Evolutionary conservation across 1,284 basidiomycete genomes (phyloP).

Genomic region (Erythrobasidium hasegawianum): DNA sequence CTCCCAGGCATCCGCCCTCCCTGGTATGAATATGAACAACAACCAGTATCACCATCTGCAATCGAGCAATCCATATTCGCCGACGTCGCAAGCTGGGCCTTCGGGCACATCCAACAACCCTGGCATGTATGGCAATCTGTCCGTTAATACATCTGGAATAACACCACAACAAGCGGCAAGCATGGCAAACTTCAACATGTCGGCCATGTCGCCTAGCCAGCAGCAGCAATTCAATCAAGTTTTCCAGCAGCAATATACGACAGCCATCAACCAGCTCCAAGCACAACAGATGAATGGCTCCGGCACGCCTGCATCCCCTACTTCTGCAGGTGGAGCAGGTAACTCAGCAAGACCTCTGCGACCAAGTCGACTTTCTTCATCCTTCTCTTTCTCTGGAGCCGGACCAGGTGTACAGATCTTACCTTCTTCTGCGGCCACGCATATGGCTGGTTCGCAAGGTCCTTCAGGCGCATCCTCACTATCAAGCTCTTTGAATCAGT

Average conservation of each 20-base stretch:
- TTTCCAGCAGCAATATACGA: background rate
- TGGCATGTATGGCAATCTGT: background rate
- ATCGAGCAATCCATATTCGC: background rate
- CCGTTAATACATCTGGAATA: background rate
- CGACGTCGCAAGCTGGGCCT: no score
- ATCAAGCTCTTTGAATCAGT: background rate
- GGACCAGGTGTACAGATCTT: conserved; percentile 28
- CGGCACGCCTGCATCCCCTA: background rate
- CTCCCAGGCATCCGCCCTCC: background rate
- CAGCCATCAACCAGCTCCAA: background rate
- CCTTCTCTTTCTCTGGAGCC: conserved; percentile 26
- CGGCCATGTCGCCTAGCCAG: background rate
- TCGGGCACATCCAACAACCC: no score
- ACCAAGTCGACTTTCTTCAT: conserved; percentile 28
- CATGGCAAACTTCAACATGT: background rate
- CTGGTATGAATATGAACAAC: background rate
- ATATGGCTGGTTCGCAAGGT: conserved; percentile 9
- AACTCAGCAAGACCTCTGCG: conserved; percentile 17
- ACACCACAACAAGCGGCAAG: background rate
- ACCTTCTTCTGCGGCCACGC: conserved; percentile 22
- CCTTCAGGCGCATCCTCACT: background rate
- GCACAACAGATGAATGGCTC: background rate
- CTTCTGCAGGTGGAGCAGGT: background rate
- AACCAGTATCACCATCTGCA: background rate
- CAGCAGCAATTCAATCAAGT: conserved; percentile 6